A percentile compares a stretch with the other conserved stretches of the same genome.
These are phyloP conservation scores for Diaporthe eres DNA, from an alignment of 2,329 filamentous ascomycete species.

Conservation along the genomic window DNA sequence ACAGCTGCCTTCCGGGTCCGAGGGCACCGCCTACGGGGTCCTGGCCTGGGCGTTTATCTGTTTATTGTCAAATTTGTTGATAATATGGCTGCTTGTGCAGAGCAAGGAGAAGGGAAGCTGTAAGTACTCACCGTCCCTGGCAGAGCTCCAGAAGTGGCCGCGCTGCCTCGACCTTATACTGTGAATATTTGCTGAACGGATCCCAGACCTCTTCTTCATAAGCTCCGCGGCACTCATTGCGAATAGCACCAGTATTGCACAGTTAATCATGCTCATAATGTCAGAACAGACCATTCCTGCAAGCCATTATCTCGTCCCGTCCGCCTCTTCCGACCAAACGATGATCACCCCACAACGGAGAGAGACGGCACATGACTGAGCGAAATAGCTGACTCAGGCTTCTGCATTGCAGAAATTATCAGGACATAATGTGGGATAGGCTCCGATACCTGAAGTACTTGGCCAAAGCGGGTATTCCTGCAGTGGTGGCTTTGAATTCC, in stretches of 20 bases:
- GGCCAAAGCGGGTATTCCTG: slow-evolving; percentile 5
- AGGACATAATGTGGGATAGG: slow-evolving; percentile 36
- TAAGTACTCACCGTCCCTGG: slow-evolving; percentile 1
- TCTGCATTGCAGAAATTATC: slow-evolving; percentile 34
- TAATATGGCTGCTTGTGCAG: slow-evolving; percentile 40
- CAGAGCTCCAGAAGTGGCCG: background rate
- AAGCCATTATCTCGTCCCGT: background rate
- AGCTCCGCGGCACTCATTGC: slow-evolving; percentile 31
- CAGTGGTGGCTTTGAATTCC: slow-evolving; percentile 14
- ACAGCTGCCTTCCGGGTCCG: slow-evolving; percentile 38
- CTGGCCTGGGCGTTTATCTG: slow-evolving; percentile 27
- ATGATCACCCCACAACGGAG: background rate
- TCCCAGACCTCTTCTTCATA: slow-evolving; percentile 34
- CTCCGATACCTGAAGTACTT: slow-evolving; percentile 18
- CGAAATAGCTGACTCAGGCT: background rate
- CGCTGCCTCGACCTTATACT: background rate
- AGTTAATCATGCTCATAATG: slow-evolving; percentile 33
- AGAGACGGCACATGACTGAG: background rate
- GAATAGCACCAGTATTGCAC: slow-evolving; percentile 35
- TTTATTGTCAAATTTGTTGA: slow-evolving; percentile 27
- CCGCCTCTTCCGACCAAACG: background rate
- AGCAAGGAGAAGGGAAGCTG: slow-evolving; percentile 40
- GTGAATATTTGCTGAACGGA: background rate
- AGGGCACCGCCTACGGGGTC: slow-evolving; percentile 33
- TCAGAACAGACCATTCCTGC: slow-evolving; percentile 5